Evolutionary conservation across 495 filamentous ascomycete genomes (phyloP).

Genomic region (Neurospora sp.): DNA sequence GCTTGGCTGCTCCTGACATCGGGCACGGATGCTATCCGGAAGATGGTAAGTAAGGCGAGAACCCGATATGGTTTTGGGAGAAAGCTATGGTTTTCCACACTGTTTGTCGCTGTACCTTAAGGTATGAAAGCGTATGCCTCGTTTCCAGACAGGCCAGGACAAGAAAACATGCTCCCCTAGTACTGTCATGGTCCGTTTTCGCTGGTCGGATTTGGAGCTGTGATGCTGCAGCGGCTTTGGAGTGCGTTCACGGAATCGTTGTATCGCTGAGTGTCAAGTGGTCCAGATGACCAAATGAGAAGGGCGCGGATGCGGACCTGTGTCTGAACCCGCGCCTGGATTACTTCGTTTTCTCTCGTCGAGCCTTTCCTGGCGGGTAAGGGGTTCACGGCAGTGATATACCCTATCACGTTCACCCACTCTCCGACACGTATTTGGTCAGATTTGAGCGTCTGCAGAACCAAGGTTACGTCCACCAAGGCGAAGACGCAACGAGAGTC

Average conservation of each 20-base stretch:
- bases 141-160: not conserved
- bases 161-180: not conserved
- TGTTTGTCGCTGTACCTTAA: not conserved
- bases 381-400: constrained; percentile 40
- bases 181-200: not conserved
- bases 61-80: not conserved
- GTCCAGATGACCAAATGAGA: constrained; percentile 55
- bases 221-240: not conserved
- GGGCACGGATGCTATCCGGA: not conserved
- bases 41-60: not conserved
- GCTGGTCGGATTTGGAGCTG: not conserved
- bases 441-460: constrained; percentile 53
- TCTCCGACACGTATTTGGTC: constrained; percentile 64
- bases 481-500: constrained; percentile 29
- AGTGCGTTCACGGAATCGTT: constrained; percentile 32
- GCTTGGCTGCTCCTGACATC: not conserved
- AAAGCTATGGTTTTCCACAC: not conserved
- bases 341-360: not conserved
- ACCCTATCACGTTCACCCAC: constrained; percentile 88
- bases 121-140: not conserved
- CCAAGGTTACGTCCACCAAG: constrained; percentile 57
- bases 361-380: constrained; percentile 5
- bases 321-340: not conserved
- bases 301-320: constrained; percentile 49
- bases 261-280: constrained; percentile 54